Conservation (phyloP, 2,329 filamentous ascomycete species). For the Fusarium oligoseptatum region DNA sequence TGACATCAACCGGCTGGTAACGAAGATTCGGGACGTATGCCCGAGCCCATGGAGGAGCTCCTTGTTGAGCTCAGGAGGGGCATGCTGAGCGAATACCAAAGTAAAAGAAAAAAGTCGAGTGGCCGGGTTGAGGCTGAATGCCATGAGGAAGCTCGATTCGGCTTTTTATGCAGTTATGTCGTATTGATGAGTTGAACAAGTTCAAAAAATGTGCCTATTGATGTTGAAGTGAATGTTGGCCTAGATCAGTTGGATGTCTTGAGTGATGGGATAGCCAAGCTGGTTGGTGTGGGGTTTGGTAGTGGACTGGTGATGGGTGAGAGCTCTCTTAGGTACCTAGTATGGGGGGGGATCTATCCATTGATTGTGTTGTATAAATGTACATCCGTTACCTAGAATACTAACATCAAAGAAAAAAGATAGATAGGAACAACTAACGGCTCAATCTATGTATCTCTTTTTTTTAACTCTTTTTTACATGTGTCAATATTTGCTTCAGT, state of each 20-base stretch:
- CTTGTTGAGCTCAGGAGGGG: slow-evolving; percentile 43
- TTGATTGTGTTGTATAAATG: background rate
- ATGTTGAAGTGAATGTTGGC: background rate
- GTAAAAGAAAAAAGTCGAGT: slow-evolving; percentile 50
- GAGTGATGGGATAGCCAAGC: background rate
- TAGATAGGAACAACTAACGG: background rate
- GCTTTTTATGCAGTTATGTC: slow-evolving; percentile 60
- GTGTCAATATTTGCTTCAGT: background rate
- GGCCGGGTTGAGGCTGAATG: slow-evolving; percentile 54
- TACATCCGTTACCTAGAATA: background rate
- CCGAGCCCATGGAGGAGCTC: slow-evolving; percentile 46
- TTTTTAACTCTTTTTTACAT: background rate
- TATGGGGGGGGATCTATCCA: background rate
- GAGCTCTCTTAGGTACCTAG: background rate
- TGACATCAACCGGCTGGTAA: slow-evolving; percentile 57
- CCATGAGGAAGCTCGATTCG: slow-evolving; percentile 53
- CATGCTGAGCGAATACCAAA: slow-evolving; percentile 52
- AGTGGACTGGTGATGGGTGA: background rate
- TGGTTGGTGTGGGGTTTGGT: background rate
- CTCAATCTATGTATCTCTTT: background rate
- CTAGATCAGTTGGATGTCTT: background rate
- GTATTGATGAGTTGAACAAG: slow-evolving; percentile 57
- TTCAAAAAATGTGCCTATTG: slow-evolving; percentile 19
- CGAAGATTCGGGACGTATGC: slow-evolving; percentile 49
- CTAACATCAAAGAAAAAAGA: background rate